A percentile compares a stretch with the other conserved stretches of the same genome.
These are phyloP conservation scores for Tuber umbilicatum DNA, from an alignment of 495 filamentous ascomycete species.

Conservation along the genomic window DNA sequence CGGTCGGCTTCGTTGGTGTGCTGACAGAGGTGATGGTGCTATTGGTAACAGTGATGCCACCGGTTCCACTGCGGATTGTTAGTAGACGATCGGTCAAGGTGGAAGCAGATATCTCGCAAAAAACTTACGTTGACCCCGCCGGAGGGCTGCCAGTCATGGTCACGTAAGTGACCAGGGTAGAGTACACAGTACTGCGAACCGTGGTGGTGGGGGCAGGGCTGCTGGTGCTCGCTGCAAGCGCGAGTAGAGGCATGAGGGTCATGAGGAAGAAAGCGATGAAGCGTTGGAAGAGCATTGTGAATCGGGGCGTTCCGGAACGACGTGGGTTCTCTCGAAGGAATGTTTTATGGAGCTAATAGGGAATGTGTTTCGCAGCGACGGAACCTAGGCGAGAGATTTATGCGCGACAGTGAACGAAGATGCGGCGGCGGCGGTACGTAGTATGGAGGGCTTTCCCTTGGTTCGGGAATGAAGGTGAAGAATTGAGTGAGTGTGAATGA, in stretches of 20 bases:
- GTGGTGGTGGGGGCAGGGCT: constrained; percentile 15
- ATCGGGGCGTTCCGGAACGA: not conserved
- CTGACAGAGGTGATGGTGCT: constrained; percentile 7
- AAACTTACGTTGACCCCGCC: constrained; percentile 13
- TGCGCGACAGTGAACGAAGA: not conserved
- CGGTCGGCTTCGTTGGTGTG: not conserved
- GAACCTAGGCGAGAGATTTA: not conserved
- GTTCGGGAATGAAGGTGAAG: constrained; percentile 17
- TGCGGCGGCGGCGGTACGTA: not conserved
- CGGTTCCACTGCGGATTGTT: not conserved
- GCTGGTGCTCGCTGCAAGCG: constrained; percentile 15
- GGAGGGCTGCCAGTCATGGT: constrained; percentile 29
- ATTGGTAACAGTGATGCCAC: constrained; percentile 3
- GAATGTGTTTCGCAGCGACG: not conserved
- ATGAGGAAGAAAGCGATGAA: constrained; percentile 30
- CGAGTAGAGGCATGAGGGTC: constrained; percentile 25
- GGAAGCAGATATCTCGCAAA: not conserved
- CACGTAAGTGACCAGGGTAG: constrained; percentile 19
- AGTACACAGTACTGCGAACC: constrained; percentile 21
- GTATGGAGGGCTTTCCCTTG: not conserved
- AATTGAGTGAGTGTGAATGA: constrained; percentile 8
- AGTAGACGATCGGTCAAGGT: not conserved
- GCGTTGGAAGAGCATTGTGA: constrained; percentile 24
- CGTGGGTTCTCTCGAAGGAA: constrained; percentile 12
- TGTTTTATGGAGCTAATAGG: constrained; percentile 3